These are phyloP conservation scores for Apiosordaria backusii DNA, from an alignment of 495 filamentous ascomycete species.

Conservation along the genomic window DNA sequence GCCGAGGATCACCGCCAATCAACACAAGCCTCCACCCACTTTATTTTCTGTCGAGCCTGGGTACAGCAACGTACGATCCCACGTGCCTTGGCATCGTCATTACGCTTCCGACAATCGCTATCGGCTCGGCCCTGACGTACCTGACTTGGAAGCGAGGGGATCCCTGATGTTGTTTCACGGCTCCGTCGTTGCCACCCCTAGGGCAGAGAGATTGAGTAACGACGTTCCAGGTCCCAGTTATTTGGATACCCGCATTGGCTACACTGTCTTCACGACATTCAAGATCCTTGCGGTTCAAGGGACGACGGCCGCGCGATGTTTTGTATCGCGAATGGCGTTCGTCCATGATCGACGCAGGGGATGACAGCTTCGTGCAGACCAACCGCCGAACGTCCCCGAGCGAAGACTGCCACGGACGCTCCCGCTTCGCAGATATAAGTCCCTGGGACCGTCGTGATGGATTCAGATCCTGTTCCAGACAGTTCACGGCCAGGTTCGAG, in stretches of 20 bases:
- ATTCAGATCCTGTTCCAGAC: neutral
- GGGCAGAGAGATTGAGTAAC: conserved; percentile 6
- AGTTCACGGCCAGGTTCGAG: neutral
- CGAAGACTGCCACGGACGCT: neutral
- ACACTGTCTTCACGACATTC: neutral
- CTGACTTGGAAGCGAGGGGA: conserved; percentile 1
- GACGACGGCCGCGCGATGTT: conserved; percentile 1
- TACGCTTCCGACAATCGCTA: neutral
- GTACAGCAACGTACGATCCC: conserved; percentile 1
- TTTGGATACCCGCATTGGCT: conserved; percentile 14
- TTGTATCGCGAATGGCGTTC: conserved; percentile 11
- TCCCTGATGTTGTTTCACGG: conserved; percentile 12
- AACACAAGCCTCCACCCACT: conserved; percentile 7
- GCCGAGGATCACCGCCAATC: conserved; percentile 17
- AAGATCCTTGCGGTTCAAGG: neutral
- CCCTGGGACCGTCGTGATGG: neutral
- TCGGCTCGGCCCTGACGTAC: neutral
- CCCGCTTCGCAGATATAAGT: conserved; percentile 18
- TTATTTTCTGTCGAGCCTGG: conserved; percentile 4
- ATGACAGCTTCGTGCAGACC: neutral
- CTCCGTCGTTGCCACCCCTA: conserved; percentile 19
- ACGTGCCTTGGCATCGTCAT: conserved; percentile 2
- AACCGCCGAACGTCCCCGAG: conserved; percentile 21
- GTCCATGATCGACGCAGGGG: conserved; percentile 17
- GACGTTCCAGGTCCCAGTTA: conserved; percentile 5